Conservation (phyloP, 2,329 filamentous ascomycete genomes). For the Cladosporium sp. region DNA sequence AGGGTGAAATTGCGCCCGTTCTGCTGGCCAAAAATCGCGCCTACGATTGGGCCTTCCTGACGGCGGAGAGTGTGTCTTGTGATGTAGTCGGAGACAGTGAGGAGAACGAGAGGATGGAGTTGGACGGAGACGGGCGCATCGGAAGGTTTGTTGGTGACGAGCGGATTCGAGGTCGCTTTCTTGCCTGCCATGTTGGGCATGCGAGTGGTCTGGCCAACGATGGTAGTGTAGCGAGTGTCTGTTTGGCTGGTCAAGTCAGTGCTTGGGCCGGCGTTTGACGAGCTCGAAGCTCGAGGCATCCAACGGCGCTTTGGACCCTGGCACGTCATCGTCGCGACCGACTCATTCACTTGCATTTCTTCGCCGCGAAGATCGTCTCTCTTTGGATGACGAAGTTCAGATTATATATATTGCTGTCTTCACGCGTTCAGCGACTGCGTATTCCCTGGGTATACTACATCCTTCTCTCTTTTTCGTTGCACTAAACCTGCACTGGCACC, state of each 20-base stretch:
- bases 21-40: slow-evolving; percentile 85
- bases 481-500: no score
- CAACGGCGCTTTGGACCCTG: no score
- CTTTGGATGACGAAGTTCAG: no score
- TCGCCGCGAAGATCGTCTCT: no score
- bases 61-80: slow-evolving; percentile 78
- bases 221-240: no score
- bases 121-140: slow-evolving; percentile 73
- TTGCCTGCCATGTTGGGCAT: slow-evolving; percentile 31
- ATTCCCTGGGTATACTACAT: no score
- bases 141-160: slow-evolving; percentile 43
- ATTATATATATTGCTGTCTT: no score
- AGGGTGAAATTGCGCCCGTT: slow-evolving; percentile 85
- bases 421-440: no score
- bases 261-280: neutral
- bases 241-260: neutral
- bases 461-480: no score
- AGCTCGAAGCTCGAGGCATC: no score
- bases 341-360: no score
- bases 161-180: slow-evolving; percentile 32
- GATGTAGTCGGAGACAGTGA: slow-evolving; percentile 95
- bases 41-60: slow-evolving; percentile 70
- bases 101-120: slow-evolving; percentile 87
- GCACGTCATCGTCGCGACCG: no score
- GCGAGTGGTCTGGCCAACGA: neutral